Evolutionary conservation across 345 rosid species (phyloP), one percentile per base, ranked within the genome.

Genomic region (Pseudoturritis turrita): DNA sequence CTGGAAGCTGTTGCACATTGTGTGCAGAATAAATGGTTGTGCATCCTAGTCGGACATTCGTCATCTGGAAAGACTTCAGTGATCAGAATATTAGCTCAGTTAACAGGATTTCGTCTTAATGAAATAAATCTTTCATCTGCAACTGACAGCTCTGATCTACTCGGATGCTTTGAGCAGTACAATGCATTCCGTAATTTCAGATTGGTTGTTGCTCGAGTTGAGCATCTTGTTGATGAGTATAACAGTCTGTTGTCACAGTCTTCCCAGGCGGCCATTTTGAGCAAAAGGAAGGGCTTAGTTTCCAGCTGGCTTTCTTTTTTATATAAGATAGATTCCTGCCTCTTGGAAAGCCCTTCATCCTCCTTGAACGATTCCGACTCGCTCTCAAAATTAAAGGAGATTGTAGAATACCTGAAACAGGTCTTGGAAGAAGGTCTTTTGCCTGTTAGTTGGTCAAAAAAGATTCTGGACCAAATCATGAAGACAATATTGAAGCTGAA

Each of bases 91-190:
- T 82, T 94, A 47, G 90, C 96, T 65, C 86, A 85, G 62, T 89
- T 94, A 60, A 84, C 90, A 31, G 97, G 98, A 53, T 91, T 85
- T 60, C 72, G 77, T 23, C 84, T 94, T 31, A 84, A 89, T 63
- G 98, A 94, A 76, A 31, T 94, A 62, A 88, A 83, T 82, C 96
- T 94, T 73, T 91, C 98, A 28, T 80, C 97, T 65, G 87, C 93
- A 13, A 87, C 98, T 52, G 98, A 94, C 78, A 91, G 90, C 63
- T 94, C 97, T 50, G 98, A 94, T 68, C 77, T 94, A 62, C 91
- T 94, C 61, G 98, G 98, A 70, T 84, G 95, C 84, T 94, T 94
- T 79, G 98, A 94, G 87, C 98, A 94, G 71, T 91, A 87, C 70
- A 84, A 89, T 68, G 89, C 90, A n/a, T 84, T 81, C 64, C 91